Evolutionary conservation across 2,329 filamentous ascomycete genomes (phyloP).

Genomic region (Aspergillus alliaceus): DNA sequence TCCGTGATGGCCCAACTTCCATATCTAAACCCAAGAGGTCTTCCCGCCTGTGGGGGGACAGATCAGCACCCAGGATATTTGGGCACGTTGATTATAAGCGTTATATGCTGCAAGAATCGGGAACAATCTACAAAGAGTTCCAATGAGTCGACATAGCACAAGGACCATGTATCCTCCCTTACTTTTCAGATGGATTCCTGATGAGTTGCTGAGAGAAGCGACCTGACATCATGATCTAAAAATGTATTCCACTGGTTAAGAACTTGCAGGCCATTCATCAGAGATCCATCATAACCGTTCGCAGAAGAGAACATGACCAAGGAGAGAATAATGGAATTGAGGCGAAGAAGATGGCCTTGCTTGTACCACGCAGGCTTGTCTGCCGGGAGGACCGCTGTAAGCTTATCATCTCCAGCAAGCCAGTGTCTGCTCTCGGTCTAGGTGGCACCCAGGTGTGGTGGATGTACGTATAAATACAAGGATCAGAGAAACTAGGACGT

Average conservation of each 20-base stretch:
- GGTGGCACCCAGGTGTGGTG: not conserved
- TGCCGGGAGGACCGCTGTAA: not conserved
- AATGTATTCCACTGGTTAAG: conserved; percentile 33
- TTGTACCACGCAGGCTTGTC: not conserved
- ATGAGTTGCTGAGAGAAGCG: not conserved
- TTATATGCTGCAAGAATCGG: no score
- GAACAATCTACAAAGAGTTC: no score
- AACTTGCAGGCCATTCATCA: conserved; percentile 34
- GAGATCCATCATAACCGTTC: not conserved
- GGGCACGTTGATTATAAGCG: no score
- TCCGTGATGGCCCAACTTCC: no score
- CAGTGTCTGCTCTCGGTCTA: not conserved
- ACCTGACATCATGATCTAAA: conserved; percentile 17
- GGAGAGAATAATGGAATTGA: conserved; percentile 9
- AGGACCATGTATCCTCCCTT: not conserved
- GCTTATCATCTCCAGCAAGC: not conserved
- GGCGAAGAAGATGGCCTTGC: conserved; percentile 1
- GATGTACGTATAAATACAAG: not conserved
- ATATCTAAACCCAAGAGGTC: no score
- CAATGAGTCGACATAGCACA: no score
- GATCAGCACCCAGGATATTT: no score
- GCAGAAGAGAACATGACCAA: conserved; percentile 8
- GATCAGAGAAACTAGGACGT: not conserved
- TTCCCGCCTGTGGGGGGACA: no score
- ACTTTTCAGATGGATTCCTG: not conserved